These are phyloP conservation scores for Immersiella caudata DNA, from an alignment of 495 filamentous ascomycete species.

Conservation along the genomic window DNA sequence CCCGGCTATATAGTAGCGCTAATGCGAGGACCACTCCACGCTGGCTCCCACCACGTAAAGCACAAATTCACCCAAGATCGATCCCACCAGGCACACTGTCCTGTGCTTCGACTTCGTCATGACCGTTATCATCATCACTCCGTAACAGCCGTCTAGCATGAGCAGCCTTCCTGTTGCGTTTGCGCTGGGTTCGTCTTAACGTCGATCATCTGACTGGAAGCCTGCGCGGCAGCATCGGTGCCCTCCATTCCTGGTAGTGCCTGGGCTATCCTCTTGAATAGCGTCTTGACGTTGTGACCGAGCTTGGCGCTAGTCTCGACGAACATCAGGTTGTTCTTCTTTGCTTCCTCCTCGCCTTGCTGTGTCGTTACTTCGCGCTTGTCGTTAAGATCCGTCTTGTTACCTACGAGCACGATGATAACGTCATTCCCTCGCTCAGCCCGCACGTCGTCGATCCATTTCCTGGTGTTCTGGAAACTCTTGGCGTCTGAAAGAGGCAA, in stretches of 20 bases:
- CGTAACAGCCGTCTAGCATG: slow-evolving; percentile 58
- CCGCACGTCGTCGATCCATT: slow-evolving; percentile 99
- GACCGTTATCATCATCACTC: slow-evolving; percentile 9
- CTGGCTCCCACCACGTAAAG: slow-evolving; percentile 5
- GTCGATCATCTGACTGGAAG: slow-evolving; percentile 84
- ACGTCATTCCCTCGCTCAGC: slow-evolving; percentile 97
- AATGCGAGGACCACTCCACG: slow-evolving; percentile 23
- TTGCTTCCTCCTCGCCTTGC: slow-evolving; percentile 98
- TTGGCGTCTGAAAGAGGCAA: slow-evolving; percentile 63
- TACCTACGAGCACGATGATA: slow-evolving; percentile 96
- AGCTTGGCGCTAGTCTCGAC: slow-evolving; percentile 98
- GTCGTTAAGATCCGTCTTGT: slow-evolving; percentile 98
- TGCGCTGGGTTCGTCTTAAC: slow-evolving; percentile 82
- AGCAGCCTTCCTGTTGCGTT: slow-evolving; percentile 75
- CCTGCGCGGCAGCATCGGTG: slow-evolving; percentile 63
- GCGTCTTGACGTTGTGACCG: slow-evolving; percentile 94
- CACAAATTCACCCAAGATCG: slow-evolving; percentile 15
- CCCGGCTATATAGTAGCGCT: slow-evolving; percentile 28
- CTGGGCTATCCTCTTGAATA: slow-evolving; percentile 97
- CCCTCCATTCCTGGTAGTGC: slow-evolving; percentile 98
- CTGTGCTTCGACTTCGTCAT: neutral
- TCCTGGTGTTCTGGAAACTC: slow-evolving; percentile 94
- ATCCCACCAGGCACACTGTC: neutral
- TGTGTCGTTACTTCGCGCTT: slow-evolving; percentile 93
- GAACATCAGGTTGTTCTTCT: slow-evolving; percentile 95